These are phyloP conservation scores for Neodidymelliopsis sp. DNA, from an alignment of 2,329 filamentous ascomycete genomes.

Conservation along the genomic window DNA sequence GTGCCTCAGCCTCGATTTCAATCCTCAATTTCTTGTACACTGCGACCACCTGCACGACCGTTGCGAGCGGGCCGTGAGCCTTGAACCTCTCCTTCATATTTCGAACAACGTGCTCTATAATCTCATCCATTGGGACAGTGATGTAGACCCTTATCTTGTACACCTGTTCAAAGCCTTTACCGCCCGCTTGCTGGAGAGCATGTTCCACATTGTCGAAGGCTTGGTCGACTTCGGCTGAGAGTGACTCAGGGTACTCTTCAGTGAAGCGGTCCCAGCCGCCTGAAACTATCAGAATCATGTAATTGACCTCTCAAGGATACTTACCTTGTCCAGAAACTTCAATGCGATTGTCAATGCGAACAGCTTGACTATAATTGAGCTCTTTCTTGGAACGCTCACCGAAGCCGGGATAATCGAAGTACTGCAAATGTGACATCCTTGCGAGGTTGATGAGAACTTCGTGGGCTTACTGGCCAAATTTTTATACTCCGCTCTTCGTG, in stretches of 20 bases:
- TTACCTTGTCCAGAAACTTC: constrained; percentile 39
- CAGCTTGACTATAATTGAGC: constrained; percentile 35
- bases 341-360: constrained; percentile 35
- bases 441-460: no score
- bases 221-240: constrained; percentile 34
- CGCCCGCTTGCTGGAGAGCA: constrained; percentile 60
- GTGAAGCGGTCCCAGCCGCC: constrained; percentile 37
- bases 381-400: constrained; percentile 30
- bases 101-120: constrained; percentile 18
- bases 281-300: constrained; percentile 6
- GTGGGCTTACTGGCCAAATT: no score
- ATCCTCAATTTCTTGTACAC: constrained; percentile 34
- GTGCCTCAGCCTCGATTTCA: constrained; percentile 37
- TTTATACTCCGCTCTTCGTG: no score
- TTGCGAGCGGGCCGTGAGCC: constrained; percentile 34
- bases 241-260: constrained; percentile 27
- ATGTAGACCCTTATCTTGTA: constrained; percentile 35
- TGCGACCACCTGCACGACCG: constrained; percentile 28
- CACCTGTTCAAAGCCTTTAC: constrained; percentile 61
- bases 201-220: constrained; percentile 64
- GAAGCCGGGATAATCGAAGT: constrained; percentile 37
- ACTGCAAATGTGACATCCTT: no score
- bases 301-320: background rate
- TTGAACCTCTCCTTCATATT: constrained; percentile 33
- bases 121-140: constrained; percentile 21